Base-by-base conservation (phyloP, 2,329 filamentous ascomycete species). In the Aspergillus persii region DNA sequence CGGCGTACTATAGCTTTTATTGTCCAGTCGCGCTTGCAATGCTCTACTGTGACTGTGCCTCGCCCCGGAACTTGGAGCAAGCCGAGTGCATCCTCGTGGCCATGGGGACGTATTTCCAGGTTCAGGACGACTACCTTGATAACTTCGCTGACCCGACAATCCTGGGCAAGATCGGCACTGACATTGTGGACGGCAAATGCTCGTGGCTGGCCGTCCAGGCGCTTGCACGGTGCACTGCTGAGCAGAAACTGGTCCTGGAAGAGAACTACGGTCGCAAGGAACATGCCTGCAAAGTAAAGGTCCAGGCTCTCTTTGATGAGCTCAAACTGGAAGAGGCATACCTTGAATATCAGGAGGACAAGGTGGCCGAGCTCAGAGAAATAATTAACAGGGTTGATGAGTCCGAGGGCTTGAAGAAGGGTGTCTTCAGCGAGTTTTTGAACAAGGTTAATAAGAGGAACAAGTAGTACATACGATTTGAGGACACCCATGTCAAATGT, bases 111-210 rank as follows among this genome's bases (percentile, higher is more conserved):
- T 99, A 99, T 84, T 99, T 99, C 86, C 95, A 99, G 80, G 86
- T 96, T 64, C 95, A 99, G 80, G 95, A 99, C 77, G 95, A 99
- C 82, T 99, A 95, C 81, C 90, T 99, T 55, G 95, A 99, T 84
- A 96, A 96, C 81, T 99, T 95, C 73, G 95, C 94, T 69, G 88
- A 94, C 69, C 92, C 95, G 41, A 87, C 92, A 71, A 86, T 92
- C 72, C 95, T 99, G 75, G 95, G 95, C 77, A 99, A 99, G 86
- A 96, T 98, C 66, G 95, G 95, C 66, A 99, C 95, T 61, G 95
- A 99, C 73, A 99, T 99, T 77, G 89, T 93, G 84, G 95, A 99
- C 81, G 99, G 99, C 86, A 99, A 99, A 85, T 99, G 95, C 84
- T 96, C 91, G 47, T 99, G 95, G 95, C 82, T 99, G 60, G 86